Percentiles rank a stretch among this genome's conserved stretches.
Evolutionary conservation across 495 filamentous ascomycete species (phyloP).

Genomic region (Aspergillus cavernicola): DNA sequence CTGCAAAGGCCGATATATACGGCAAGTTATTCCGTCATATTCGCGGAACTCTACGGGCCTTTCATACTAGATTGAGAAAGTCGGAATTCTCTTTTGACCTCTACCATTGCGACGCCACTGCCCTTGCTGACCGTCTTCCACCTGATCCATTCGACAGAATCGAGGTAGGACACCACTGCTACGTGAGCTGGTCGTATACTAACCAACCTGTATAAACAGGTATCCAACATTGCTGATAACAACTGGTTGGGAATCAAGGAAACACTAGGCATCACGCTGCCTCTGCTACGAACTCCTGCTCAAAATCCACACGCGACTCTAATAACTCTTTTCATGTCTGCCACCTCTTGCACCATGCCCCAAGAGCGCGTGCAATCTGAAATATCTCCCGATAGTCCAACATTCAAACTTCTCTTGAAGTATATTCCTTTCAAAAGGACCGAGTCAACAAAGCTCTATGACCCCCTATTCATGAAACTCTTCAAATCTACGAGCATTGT

Average conservation of each 20-base stretch:
- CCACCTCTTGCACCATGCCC: background rate
- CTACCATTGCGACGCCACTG: too few relatives aligned
- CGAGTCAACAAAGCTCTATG: too few relatives aligned
- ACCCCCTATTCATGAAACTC: too few relatives aligned
- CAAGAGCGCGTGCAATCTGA: too few relatives aligned
- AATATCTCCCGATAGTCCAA: too few relatives aligned
- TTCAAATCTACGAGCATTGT: too few relatives aligned
- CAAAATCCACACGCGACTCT: background rate
- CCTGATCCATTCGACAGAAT: background rate
- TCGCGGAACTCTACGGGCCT: slow-evolving; percentile 7
- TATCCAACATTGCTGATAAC: background rate
- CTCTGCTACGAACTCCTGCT: background rate
- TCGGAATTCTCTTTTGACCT: background rate
- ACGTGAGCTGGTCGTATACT: too few relatives aligned
- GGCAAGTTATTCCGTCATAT: slow-evolving; percentile 29
- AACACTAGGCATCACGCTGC: background rate
- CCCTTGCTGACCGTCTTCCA: background rate
- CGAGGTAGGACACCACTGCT: too few relatives aligned
- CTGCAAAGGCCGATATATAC: slow-evolving; percentile 25
- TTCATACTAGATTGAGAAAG: background rate
- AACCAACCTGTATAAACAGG: too few relatives aligned
- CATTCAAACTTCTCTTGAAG: too few relatives aligned
- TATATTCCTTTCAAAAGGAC: too few relatives aligned
- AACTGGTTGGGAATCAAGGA: background rate
- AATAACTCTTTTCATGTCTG: background rate